These are phyloP conservation scores for Blastobotrys proliferans DNA, from an alignment of 1,139 yeast genomes.

Conservation along the genomic window DNA sequence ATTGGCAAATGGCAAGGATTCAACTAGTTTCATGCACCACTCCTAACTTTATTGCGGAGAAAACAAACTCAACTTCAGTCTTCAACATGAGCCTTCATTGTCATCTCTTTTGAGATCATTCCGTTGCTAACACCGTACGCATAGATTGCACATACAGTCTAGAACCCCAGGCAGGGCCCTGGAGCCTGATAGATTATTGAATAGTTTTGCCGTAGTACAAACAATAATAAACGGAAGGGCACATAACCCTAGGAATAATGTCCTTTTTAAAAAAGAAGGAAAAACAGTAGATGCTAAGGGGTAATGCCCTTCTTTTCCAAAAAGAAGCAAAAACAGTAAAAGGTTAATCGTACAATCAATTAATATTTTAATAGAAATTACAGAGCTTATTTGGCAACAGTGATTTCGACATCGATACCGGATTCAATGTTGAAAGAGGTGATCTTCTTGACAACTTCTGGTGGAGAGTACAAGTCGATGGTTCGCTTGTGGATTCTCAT, in stretches of 20 bases:
- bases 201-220: no score
- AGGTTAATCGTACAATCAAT: neutral
- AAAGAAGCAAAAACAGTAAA: neutral
- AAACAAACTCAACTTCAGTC: slow-evolving; percentile 31
- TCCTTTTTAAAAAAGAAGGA: no score
- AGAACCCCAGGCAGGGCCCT: no score
- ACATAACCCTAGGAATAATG: no score
- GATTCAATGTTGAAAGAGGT: slow-evolving; percentile 79
- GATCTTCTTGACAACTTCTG: slow-evolving; percentile 89
- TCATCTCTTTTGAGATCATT: neutral
- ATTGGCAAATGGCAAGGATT: slow-evolving; percentile 24
- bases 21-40: slow-evolving; percentile 36
- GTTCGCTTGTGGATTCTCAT: slow-evolving; percentile 99
- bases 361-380: neutral
- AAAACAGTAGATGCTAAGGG: neutral
- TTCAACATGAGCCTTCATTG: slow-evolving; percentile 31
- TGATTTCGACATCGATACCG: slow-evolving; percentile 44
- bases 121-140: no score
- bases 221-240: no score
- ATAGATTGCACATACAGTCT: no score
- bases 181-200: no score
- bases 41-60: slow-evolving; percentile 29
- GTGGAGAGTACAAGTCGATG: slow-evolving; percentile 97
- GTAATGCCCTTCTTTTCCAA: neutral
- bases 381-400: slow-evolving; percentile 38